Conservation (phyloP, 2,329 filamentous ascomycete genomes). For the Curvularia lunata region DNA sequence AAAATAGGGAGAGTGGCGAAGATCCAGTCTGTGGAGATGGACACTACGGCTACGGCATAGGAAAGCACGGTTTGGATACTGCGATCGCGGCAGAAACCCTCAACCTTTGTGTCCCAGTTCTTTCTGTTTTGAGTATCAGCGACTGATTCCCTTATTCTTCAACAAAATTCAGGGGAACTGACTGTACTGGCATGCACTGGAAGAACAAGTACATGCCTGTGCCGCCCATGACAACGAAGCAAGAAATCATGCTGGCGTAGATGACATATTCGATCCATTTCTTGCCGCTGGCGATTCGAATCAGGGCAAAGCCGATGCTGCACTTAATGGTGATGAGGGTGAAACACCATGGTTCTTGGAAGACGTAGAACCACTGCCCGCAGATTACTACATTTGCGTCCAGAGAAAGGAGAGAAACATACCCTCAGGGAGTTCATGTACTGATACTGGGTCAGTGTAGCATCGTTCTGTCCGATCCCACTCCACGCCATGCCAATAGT, state of each 20-base stretch:
- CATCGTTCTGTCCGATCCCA: constrained; percentile 8
- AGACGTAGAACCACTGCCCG: constrained; percentile 13
- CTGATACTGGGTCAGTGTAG: constrained; percentile 5
- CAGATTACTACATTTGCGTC: neutral
- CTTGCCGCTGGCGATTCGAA: constrained; percentile 13
- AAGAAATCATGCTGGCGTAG: constrained; percentile 6
- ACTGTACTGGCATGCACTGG: constrained; percentile 12
- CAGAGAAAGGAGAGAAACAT: neutral
- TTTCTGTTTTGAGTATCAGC: neutral
- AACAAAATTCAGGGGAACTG: neutral
- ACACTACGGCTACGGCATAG: constrained; percentile 12
- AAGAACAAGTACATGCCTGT: constrained; percentile 14
- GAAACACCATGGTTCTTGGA: constrained; percentile 17
- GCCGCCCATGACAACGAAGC: constrained; percentile 12
- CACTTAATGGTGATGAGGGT: constrained; percentile 15
- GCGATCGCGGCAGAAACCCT: constrained; percentile 7
- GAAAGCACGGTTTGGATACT: constrained; percentile 10
- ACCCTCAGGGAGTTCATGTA: constrained; percentile 9
- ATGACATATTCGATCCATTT: constrained; percentile 16
- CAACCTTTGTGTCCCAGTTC: constrained; percentile 6
- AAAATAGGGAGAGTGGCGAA: constrained; percentile 14
- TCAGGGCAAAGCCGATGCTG: constrained; percentile 14
- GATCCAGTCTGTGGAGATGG: constrained; percentile 13
- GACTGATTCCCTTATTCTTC: neutral
- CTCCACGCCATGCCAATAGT: constrained; percentile 14